These are phyloP conservation scores for Saccharomyces eubayanus DNA, from an alignment of 805 yeast species.

Conservation along the genomic window DNA sequence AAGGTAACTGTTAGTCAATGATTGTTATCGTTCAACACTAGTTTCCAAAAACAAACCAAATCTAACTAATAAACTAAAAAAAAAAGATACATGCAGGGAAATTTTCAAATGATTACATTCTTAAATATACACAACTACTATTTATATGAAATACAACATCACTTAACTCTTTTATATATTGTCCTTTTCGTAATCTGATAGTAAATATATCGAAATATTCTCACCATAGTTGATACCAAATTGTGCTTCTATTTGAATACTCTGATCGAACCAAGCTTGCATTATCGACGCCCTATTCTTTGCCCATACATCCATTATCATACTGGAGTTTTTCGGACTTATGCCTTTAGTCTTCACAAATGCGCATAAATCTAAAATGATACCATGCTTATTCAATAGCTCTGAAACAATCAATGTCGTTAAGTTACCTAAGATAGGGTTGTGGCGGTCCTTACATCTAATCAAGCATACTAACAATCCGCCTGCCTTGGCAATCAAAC, in stretches of 20 bases:
- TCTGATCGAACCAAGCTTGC: constrained; percentile 44
- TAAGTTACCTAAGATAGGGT: constrained; percentile 49
- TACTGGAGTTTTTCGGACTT: constrained; percentile 42
- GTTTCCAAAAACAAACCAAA: neutral
- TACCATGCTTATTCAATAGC: constrained; percentile 70
- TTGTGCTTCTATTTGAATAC: constrained; percentile 35
- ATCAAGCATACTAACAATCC: constrained; percentile 70
- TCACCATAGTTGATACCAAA: constrained; percentile 64
- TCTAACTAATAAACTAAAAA: neutral
- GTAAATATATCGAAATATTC: constrained; percentile 46
- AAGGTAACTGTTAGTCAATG: neutral
- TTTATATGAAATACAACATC: neutral
- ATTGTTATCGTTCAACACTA: neutral
- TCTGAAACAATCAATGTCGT: constrained; percentile 78
- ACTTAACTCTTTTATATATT: neutral
- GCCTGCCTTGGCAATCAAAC: constrained; percentile 73
- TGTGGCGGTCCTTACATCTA: constrained; percentile 45
- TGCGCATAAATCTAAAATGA: constrained; percentile 75
- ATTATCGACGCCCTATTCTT: constrained; percentile 69
- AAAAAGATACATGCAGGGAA: neutral
- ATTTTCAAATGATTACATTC: neutral
- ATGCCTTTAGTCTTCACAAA: constrained; percentile 45
- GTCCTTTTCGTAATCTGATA: constrained; percentile 43
- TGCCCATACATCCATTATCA: constrained; percentile 47
- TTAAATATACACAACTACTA: neutral